Evolutionary conservation across 2,329 filamentous ascomycete genomes (phyloP).

Genomic region (Exophiala phaeomuriformis): DNA sequence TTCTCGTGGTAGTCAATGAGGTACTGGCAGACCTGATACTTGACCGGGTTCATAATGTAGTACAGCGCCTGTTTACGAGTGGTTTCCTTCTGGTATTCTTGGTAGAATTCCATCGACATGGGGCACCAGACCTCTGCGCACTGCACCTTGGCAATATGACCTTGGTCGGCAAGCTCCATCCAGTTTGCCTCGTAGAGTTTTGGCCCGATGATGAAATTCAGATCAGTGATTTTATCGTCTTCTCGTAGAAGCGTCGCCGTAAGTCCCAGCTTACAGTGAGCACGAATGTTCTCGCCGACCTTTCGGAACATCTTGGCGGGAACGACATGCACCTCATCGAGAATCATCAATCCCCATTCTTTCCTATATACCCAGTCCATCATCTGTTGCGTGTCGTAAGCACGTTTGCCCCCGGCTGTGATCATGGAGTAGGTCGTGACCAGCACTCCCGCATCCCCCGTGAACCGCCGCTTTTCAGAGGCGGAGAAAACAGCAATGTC

Average conservation of each 20-base stretch:
- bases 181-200: constrained; percentile 98
- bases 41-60: constrained; percentile 95
- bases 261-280: constrained; percentile 88
- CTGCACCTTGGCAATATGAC: constrained; percentile 93
- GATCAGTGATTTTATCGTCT: constrained; percentile 94
- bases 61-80: constrained; percentile 62
- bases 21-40: constrained; percentile 95
- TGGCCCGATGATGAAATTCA: constrained; percentile 95
- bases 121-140: constrained; percentile 99
- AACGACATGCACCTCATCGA: constrained; percentile 97
- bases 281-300: constrained; percentile 86
- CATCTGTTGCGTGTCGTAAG: constrained; percentile 92
- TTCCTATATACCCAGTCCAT: constrained; percentile 85
- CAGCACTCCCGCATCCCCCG: constrained; percentile 86
- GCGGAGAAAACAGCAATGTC: constrained; percentile 94
- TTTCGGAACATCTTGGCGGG: constrained; percentile 93
- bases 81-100: constrained; percentile 73
- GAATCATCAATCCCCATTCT: constrained; percentile 95
- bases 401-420: constrained; percentile 70
- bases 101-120: constrained; percentile 98
- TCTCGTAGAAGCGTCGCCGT: constrained; percentile 91
- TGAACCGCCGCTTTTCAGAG: constrained; percentile 79
- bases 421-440: constrained; percentile 99
- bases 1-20: constrained; percentile 97
- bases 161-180: constrained; percentile 96